A percentile compares a stretch with the other conserved stretches of the same genome.
Evolutionary conservation across 768 basidiomycete species (phyloP).

Genomic region (Grammothele lineata): DNA sequence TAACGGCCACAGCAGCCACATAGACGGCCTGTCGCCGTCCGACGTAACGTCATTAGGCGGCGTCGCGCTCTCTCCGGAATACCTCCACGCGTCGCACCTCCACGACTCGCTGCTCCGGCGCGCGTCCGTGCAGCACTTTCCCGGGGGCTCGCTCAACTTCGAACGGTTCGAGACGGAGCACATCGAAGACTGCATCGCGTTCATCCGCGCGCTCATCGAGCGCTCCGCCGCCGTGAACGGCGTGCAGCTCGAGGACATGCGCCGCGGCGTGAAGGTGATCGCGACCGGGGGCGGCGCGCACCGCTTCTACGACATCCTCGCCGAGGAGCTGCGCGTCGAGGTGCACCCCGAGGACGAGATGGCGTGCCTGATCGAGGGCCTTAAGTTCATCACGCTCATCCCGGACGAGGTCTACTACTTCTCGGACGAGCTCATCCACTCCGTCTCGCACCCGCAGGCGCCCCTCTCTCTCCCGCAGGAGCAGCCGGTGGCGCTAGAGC

Average conservation of each 20-base stretch:
- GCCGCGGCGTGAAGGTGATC: slow-evolving; percentile 90
- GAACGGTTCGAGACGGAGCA: slow-evolving; percentile 94
- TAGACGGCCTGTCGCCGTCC: no score
- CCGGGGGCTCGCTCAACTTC: slow-evolving; percentile 96
- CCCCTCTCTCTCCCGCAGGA: not conserved
- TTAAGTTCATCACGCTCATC: slow-evolving; percentile 93
- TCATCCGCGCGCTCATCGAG: slow-evolving; percentile 83
- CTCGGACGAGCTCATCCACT: slow-evolving; percentile 92
- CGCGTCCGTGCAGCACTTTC: slow-evolving; percentile 75
- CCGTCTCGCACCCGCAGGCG: slow-evolving; percentile 36
- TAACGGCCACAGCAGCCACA: slow-evolving; percentile 10
- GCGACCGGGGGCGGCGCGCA: slow-evolving; percentile 98
- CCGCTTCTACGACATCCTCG: slow-evolving; percentile 84
- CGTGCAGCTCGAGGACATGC: slow-evolving; percentile 89
- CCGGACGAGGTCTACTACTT: slow-evolving; percentile 99
- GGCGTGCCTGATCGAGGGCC: slow-evolving; percentile 95
- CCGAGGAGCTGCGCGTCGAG: slow-evolving; percentile 71
- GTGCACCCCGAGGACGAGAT: slow-evolving; percentile 95
- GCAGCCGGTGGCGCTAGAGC: slow-evolving; percentile 44
- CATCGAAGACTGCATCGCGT: slow-evolving; percentile 78
- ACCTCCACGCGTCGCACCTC: slow-evolving; percentile 37
- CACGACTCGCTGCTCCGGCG: slow-evolving; percentile 66
- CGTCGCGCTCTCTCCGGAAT: slow-evolving; percentile 30
- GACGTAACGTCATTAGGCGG: no score
- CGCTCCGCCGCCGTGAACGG: slow-evolving; percentile 82